These are phyloP conservation scores for Nakataea oryzae DNA, from an alignment of 2,329 filamentous ascomycete genomes.

Conservation along the genomic window DNA sequence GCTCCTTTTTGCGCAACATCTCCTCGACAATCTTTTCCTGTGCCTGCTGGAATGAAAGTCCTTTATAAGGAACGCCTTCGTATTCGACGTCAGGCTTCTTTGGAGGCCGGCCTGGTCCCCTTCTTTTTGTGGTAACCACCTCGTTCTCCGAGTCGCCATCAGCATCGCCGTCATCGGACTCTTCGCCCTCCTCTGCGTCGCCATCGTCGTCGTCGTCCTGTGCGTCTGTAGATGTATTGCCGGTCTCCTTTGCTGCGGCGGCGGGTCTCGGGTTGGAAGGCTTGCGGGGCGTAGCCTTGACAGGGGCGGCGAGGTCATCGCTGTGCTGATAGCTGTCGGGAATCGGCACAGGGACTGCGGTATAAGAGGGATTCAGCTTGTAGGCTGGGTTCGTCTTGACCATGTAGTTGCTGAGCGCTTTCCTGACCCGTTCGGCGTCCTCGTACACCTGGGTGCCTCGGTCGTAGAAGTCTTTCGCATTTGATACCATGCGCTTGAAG, in stretches of 20 bases:
- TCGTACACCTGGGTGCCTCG: constrained; percentile 64
- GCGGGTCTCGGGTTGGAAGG: constrained; percentile 4
- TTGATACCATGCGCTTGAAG: constrained; percentile 78
- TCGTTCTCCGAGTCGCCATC: constrained; percentile 8
- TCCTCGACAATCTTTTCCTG: constrained; percentile 79
- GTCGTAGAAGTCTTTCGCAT: constrained; percentile 76
- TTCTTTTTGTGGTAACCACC: constrained; percentile 11
- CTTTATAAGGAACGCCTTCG: constrained; percentile 52
- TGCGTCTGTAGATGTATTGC: not conserved
- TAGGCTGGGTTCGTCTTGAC: constrained; percentile 79
- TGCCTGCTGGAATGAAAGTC: constrained; percentile 70
- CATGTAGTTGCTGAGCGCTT: constrained; percentile 82
- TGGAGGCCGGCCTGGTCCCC: constrained; percentile 19
- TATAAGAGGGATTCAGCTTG: constrained; percentile 51
- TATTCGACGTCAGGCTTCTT: constrained; percentile 39
- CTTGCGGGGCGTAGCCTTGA: constrained; percentile 9
- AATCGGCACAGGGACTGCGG: constrained; percentile 63
- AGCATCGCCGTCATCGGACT: constrained; percentile 12
- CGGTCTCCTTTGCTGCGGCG: not conserved
- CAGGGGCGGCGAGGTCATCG: not conserved
- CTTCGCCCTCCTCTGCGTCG: constrained; percentile 9
- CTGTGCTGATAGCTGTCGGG: constrained; percentile 34
- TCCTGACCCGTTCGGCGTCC: constrained; percentile 78
- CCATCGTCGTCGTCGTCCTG: constrained; percentile 14
- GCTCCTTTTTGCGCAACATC: constrained; percentile 57